Base-by-base conservation (phyloP, 2,329 filamentous ascomycete genomes). In the Penicillium sclerotigenum region DNA sequence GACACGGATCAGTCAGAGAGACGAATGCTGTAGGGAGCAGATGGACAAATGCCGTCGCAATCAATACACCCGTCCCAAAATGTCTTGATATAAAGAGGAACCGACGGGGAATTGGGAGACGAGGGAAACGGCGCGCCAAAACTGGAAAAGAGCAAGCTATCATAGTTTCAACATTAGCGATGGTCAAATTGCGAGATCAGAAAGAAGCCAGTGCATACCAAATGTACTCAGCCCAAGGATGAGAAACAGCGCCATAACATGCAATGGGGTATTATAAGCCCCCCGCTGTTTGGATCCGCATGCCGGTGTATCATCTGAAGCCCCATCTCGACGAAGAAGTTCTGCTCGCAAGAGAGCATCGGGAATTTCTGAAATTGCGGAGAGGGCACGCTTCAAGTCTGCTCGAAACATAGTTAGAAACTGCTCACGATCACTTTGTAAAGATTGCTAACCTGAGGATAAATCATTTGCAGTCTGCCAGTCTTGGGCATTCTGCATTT, bases 181-280 rank as follows among this genome's bases (percentile, higher is more conserved):
- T 28, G n/a, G 42, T 14, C 26, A 40, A 28, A 33, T 28, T 29
- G 18, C 24, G 42, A 18, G 29, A 24, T 31, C 33, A 34, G n/a
- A 36, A 10, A 47, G n/a, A 51, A 47, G 31, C n/a, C 5, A 28
- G 22, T 31, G 41, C 62, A 42, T 69, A 77, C 75, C 75, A 34
- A 76, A 65, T 42, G 74, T 77, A 57, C 74, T 76, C 53, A 89
- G 70, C 0, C 74, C 67, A 50, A 90, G 75, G 54, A 90, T 88
- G 37, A 90, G 74, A 56, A 88, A 77, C 54, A 90, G 73, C 41
- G 87, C 87, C 66, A 85, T 82, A 48, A 90, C 81, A 69, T 90
- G 87, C 40, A 86, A 75, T 2, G 81, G 76, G 0, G 84, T 87
- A 61, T 90, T 86, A 72, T 90, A 90, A 6, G 63, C 62, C 33